These are phyloP conservation scores for Trifolium dubium DNA, from an alignment of 306 rosid species.

Conservation along the genomic window DNA sequence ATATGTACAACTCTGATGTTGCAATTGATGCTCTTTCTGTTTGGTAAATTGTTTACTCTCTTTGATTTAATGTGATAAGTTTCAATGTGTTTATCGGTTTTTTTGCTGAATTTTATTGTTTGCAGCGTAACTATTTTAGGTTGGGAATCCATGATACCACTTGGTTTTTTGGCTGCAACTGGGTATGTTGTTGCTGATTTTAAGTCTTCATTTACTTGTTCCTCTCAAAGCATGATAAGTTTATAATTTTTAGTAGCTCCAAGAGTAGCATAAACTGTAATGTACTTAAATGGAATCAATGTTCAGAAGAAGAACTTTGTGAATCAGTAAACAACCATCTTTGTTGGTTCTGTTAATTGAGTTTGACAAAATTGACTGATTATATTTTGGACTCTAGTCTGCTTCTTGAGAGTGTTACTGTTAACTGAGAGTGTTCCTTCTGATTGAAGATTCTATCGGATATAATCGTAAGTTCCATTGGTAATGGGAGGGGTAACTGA, in stretches of 20 bases:
- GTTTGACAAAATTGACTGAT: not conserved
- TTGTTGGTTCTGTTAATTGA: not conserved
- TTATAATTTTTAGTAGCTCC: not conserved
- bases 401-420: not conserved
- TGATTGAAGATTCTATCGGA: too few species aligned
- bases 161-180: conserved; percentile 73
- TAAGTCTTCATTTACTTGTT: conserved; percentile 22
- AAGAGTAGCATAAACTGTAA: not conserved
- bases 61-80: not conserved
- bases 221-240: not conserved
- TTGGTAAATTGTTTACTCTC: conserved; percentile 48
- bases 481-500: too few species aligned
- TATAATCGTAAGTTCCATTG: too few species aligned
- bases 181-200: conserved; percentile 62
- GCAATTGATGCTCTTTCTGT: conserved; percentile 75
- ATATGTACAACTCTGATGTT: conserved; percentile 53
- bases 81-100: conserved; percentile 1
- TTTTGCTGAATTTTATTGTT: conserved; percentile 26
- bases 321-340: not conserved
- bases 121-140: conserved; percentile 66
- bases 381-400: not conserved
- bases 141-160: conserved; percentile 85
- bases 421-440: too few species aligned
- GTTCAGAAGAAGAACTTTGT: not conserved
- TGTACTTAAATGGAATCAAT: not conserved